Percentiles rank a stretch among this genome's conserved stretches.
Conservation (phyloP, 1,284 basidiomycete genomes). For the Irpex rosettiformis region DNA sequence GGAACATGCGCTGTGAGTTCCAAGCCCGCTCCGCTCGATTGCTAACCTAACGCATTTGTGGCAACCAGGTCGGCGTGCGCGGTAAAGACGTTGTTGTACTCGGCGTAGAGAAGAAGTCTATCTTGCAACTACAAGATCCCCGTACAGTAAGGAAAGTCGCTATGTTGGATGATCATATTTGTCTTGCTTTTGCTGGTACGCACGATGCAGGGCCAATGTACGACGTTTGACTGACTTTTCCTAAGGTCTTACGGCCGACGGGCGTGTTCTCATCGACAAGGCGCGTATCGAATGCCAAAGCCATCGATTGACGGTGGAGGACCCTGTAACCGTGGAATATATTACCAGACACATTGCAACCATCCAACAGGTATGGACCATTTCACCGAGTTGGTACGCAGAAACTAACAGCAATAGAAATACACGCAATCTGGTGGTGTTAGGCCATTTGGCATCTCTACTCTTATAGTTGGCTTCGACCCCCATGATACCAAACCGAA, state of each 20-base stretch:
- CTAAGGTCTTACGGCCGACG: conserved; percentile 93
- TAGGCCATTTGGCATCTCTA: conserved; percentile 97
- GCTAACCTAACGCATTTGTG: background rate
- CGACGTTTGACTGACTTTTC: conserved; percentile 12
- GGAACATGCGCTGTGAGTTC: conserved; percentile 91
- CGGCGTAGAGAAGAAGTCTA: conserved; percentile 98
- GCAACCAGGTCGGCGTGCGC: conserved; percentile 84
- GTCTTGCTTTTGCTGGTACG: conserved; percentile 95
- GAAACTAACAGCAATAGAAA: conserved; percentile 43
- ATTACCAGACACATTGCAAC: conserved; percentile 98
- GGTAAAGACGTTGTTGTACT: conserved; percentile 95
- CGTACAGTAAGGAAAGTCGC: conserved; percentile 97
- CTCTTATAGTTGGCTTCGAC: conserved; percentile 96
- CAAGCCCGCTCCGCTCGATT: background rate
- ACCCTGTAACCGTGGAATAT: conserved; percentile 97
- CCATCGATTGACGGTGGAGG: conserved; percentile 96
- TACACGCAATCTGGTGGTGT: conserved; percentile 99
- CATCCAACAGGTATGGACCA: conserved; percentile 81
- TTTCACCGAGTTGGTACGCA: conserved; percentile 1
- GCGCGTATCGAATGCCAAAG: conserved; percentile 98
- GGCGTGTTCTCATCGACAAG: conserved; percentile 97
- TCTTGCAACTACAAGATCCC: conserved; percentile 96
- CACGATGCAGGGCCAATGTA: conserved; percentile 11
- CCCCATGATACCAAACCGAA: conserved; percentile 86
- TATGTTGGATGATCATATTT: conserved; percentile 98